phyloP scores from a whole-genome alignment of 169 alveolate species.

The Plasmodium blacklocki region DNA sequence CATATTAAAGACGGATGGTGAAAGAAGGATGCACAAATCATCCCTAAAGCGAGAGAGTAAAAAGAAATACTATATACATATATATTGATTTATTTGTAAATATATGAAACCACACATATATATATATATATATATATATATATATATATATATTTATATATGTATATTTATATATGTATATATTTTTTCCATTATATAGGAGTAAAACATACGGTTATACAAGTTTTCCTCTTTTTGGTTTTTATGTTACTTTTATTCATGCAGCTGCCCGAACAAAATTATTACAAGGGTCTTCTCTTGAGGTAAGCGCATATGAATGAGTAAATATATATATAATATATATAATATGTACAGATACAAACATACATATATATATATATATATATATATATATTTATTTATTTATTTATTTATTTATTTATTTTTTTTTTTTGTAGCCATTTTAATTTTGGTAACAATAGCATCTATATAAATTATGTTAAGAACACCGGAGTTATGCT shows the following conservation, averaged over 20 bases:
- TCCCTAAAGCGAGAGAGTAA: constrained; percentile 49
- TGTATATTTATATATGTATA: not conserved
- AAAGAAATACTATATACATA: too few relatives aligned
- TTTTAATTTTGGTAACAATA: constrained; percentile 18
- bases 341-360: not conserved
- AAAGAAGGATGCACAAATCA: constrained; percentile 35
- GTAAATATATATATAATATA: too few relatives aligned
- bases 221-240: constrained; percentile 8
- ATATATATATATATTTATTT: not conserved
- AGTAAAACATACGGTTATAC: constrained; percentile 47
- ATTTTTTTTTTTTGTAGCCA: constrained; percentile 7
- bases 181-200: constrained; percentile 8
- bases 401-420: not conserved
- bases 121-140: too few relatives aligned
- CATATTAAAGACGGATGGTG: constrained; percentile 51
- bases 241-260: constrained; percentile 29
- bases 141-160: not conserved
- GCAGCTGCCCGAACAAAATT: constrained; percentile 34
- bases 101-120: not conserved
- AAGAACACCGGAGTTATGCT: constrained; percentile 41
- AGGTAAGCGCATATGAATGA: not conserved
- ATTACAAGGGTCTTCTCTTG: constrained; percentile 31
- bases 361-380: not conserved
- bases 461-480: constrained; percentile 28
- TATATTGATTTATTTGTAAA: too few relatives aligned